These are phyloP conservation scores for Verbena officinalis DNA, from an alignment of 257 asterid species.

Conservation along the genomic window DNA sequence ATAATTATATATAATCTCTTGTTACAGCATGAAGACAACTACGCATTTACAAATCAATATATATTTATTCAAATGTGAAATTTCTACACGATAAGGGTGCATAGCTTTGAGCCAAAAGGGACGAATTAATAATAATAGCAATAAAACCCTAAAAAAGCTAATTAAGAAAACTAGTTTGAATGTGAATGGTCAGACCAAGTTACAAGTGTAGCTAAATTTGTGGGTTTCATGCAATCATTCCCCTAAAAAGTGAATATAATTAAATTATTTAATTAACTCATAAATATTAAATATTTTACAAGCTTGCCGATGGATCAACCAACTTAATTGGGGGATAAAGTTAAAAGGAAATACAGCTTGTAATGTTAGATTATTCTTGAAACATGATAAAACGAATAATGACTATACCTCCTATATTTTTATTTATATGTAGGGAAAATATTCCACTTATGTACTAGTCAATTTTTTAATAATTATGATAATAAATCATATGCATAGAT, in stretches of 20 bases:
- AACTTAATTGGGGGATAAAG: no score
- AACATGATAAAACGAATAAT: background rate
- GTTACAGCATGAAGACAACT: background rate
- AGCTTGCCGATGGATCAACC: no score
- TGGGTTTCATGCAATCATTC: background rate
- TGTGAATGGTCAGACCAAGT: constrained; percentile 14
- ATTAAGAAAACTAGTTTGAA: constrained; percentile 17
- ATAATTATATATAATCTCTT: no score
- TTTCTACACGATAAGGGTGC: background rate
- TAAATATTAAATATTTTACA: no score
- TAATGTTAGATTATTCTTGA: no score
- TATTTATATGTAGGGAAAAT: background rate
- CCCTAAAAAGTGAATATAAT: no score
- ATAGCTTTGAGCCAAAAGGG: background rate
- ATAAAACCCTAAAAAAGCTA: background rate
- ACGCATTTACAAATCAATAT: background rate
- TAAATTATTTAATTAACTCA: no score
- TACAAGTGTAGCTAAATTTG: background rate
- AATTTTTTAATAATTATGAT: background rate
- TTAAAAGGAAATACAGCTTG: no score
- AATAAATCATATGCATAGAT: constrained; percentile 10
- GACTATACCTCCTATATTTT: background rate
- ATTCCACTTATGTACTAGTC: background rate
- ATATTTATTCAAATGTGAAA: background rate
- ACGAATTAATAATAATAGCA: constrained; percentile 3